These are phyloP conservation scores for Tylopilus subfusipes DNA, from an alignment of 768 basidiomycete species.

Conservation along the genomic window DNA sequence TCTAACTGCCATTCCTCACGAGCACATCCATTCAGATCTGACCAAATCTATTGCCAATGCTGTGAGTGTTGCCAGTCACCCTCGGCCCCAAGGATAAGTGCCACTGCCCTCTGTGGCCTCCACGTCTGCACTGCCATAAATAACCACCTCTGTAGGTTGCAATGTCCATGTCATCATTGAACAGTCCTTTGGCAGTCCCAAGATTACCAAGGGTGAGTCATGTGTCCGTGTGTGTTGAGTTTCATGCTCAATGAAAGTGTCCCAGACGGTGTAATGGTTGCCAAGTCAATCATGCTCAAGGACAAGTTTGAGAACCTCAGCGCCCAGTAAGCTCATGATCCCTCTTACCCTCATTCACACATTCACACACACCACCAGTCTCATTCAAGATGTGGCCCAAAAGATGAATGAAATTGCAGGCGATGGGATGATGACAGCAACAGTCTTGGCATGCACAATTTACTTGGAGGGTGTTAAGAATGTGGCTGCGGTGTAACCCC, in stretches of 20 bases:
- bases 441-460: constrained; percentile 94
- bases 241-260: constrained; percentile 2
- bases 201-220: too few relatives aligned
- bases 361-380: too few relatives aligned
- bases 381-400: too few relatives aligned
- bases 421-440: constrained; percentile 97
- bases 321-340: too few relatives aligned
- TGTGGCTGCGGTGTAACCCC: constrained; percentile 99
- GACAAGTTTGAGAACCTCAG: too few relatives aligned
- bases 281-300: constrained; percentile 94
- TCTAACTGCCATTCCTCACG: constrained; percentile 11
- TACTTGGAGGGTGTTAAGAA: too few relatives aligned
- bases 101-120: too few relatives aligned
- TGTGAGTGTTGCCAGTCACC: constrained; percentile 91
- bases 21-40: constrained; percentile 51
- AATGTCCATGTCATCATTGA: constrained; percentile 99
- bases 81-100: constrained; percentile 83
- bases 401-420: constrained; percentile 94
- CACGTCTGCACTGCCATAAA: background rate
- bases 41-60: constrained; percentile 92
- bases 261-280: constrained; percentile 96
- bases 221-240: background rate
- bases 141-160: constrained; percentile 53
- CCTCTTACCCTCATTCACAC: too few relatives aligned
- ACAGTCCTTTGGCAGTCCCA: too few relatives aligned